Conservation (phyloP, 305 asterid genomes). For the Solanum hybrid region DNA sequence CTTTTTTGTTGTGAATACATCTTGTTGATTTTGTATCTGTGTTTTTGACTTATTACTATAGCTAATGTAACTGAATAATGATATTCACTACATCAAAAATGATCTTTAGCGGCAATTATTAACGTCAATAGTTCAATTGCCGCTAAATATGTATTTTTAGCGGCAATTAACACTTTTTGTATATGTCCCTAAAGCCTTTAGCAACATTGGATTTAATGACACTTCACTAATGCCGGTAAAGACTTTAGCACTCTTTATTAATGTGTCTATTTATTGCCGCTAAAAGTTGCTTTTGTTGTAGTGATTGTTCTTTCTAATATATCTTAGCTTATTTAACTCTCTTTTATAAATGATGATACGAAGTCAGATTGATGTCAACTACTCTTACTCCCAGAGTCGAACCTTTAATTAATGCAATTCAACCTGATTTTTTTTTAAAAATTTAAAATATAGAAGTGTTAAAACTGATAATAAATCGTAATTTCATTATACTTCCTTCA, state of each 20-base stretch:
- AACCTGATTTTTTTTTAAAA: no score
- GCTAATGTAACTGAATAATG: not conserved
- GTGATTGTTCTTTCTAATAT: not conserved
- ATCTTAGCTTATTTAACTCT: not conserved
- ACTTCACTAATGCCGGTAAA: no score
- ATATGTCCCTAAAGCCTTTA: not conserved
- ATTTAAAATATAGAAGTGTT: no score
- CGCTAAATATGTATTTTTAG: not conserved
- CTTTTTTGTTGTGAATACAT: not conserved
- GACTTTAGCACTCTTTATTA: not conserved
- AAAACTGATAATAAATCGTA: not conserved
- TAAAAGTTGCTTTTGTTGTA: not conserved
- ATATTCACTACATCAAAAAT: not conserved
- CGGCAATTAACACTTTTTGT: not conserved
- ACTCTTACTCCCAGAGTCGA: not conserved
- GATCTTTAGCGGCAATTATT: accelerated
- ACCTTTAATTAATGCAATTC: accelerated
- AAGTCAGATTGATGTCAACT: not conserved
- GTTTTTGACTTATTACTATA: not conserved
- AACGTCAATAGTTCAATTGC: accelerated
- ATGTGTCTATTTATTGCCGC: accelerated
- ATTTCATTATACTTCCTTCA: not conserved
- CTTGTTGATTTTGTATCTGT: not conserved
- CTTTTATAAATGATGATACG: not conserved
- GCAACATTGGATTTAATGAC: accelerated